These are phyloP conservation scores for Corylus heterophylla DNA, from an alignment of 306 rosid genomes.

Conservation along the genomic window DNA sequence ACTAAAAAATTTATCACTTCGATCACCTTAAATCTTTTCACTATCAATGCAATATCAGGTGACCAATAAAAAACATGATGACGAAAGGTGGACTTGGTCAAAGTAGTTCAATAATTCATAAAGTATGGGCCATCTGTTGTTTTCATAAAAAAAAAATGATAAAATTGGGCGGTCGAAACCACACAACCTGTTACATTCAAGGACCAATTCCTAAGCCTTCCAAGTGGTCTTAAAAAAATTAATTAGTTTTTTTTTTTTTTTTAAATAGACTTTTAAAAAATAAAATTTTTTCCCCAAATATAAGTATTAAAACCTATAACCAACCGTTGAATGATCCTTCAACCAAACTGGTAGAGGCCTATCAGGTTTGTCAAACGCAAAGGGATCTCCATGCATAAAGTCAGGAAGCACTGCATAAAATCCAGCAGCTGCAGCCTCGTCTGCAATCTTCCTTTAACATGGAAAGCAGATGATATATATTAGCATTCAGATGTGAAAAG, in stretches of 20 bases:
- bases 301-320: conserved; percentile 29
- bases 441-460: conserved; percentile 70
- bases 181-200: background rate
- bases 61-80: too few species aligned
- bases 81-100: background rate
- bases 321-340: conserved; percentile 59
- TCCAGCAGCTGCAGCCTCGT: conserved; percentile 74
- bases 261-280: too few species aligned
- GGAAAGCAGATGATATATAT: conserved; percentile 12
- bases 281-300: too few species aligned
- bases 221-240: too few species aligned
- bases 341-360: conserved; percentile 50
- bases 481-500: conserved; percentile 10
- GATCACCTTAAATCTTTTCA: too few species aligned
- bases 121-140: background rate
- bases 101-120: background rate
- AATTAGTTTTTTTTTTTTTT: too few species aligned
- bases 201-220: too few species aligned
- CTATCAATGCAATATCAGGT: too few species aligned
- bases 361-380: conserved; percentile 20
- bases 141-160: background rate
- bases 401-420: conserved; percentile 76
- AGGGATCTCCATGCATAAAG: conserved; percentile 69
- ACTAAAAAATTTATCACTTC: too few species aligned
- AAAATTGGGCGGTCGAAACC: background rate